These are phyloP conservation scores for Beauveria caledonica DNA, from an alignment of 2,329 filamentous ascomycete species.

Conservation along the genomic window DNA sequence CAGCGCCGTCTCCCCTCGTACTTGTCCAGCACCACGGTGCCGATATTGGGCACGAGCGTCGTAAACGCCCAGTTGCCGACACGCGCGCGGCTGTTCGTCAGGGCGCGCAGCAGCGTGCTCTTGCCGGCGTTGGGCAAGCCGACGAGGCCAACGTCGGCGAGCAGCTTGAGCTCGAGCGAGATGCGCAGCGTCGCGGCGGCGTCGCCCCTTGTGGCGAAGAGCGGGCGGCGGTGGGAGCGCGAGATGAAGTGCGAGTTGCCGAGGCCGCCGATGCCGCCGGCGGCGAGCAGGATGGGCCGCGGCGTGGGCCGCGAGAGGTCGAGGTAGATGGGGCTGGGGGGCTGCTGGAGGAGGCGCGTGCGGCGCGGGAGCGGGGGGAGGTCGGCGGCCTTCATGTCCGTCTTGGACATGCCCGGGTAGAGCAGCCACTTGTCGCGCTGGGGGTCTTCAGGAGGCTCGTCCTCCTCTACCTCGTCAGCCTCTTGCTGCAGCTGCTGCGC, in stretches of 20 bases:
- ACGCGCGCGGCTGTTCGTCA: conserved; percentile 82
- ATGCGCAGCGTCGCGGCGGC: conserved; percentile 68
- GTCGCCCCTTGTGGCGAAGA: conserved; percentile 84
- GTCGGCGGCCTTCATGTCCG: conserved; percentile 51
- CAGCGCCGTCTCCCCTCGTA: conserved; percentile 61
- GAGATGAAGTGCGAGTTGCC: conserved; percentile 92
- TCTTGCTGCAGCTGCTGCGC: conserved; percentile 13
- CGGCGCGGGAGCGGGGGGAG: conserved; percentile 45
- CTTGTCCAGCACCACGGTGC: conserved; percentile 87
- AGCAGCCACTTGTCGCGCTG: conserved; percentile 72
- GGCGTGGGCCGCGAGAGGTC: conserved; percentile 72
- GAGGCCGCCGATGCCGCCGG: conserved; percentile 80
- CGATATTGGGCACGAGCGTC: conserved; percentile 88
- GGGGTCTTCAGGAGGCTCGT: conserved; percentile 27
- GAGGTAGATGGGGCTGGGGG: conserved; percentile 61
- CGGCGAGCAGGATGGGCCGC: conserved; percentile 74
- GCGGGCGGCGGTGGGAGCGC: conserved; percentile 63
- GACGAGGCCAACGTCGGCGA: conserved; percentile 91
- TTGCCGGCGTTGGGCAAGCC: conserved; percentile 95
- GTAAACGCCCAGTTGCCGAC: conserved; percentile 97
- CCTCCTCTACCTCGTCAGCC: conserved; percentile 32
- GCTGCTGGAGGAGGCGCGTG: conserved; percentile 55
- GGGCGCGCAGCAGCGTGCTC: conserved; percentile 77
- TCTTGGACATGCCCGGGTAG: conserved; percentile 67
- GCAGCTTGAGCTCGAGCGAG: conserved; percentile 85